A percentile compares a stretch with the other conserved stretches of the same genome.
Evolutionary conservation across 2,329 filamentous ascomycete genomes (phyloP).

Genomic region (Hymenoscyphus infarciens): DNA sequence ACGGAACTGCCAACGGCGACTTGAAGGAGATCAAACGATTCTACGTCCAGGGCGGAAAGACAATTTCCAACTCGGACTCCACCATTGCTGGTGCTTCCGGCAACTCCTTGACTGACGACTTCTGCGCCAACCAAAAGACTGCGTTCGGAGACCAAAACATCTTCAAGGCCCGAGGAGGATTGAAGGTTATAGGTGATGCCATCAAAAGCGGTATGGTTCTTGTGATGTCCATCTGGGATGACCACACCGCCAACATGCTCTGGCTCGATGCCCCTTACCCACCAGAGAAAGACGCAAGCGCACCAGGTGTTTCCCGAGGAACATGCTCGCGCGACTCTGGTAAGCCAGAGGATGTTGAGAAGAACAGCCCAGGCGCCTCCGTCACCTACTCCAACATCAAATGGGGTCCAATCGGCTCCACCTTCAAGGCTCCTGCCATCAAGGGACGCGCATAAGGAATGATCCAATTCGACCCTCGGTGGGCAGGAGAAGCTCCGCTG

Average conservation of each 20-base stretch:
- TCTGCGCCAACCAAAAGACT: conserved; percentile 54
- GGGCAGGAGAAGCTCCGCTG: not conserved
- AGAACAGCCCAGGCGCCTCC: conserved; percentile 42
- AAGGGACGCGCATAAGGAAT: not conserved
- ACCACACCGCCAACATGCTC: conserved; percentile 64
- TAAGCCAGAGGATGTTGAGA: conserved; percentile 47
- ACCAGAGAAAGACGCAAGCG: conserved; percentile 39
- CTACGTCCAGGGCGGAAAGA: conserved; percentile 53
- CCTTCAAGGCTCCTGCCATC: conserved; percentile 24
- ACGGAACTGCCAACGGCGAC: conserved; percentile 46
- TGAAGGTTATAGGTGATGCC: conserved; percentile 51
- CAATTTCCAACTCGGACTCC: conserved; percentile 49
- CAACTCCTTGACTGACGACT: conserved; percentile 54
- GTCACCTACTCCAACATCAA: conserved; percentile 40
- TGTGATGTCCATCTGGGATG: conserved; percentile 57
- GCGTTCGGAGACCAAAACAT: conserved; percentile 52
- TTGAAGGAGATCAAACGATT: conserved; percentile 53
- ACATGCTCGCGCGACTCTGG: conserved; percentile 52
- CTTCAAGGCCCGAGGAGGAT: conserved; percentile 54
- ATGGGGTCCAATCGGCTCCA: conserved; percentile 35
- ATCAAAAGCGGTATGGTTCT: conserved; percentile 57
- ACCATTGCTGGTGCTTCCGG: conserved; percentile 44
- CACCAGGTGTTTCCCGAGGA: conserved; percentile 51
- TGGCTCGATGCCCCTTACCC: conserved; percentile 72
- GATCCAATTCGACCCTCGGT: too few relatives aligned